Evolutionary conservation across 1,284 basidiomycete genomes (phyloP), one percentile per base, ranked within the genome.

Genomic region (Agaricales sp.): DNA sequence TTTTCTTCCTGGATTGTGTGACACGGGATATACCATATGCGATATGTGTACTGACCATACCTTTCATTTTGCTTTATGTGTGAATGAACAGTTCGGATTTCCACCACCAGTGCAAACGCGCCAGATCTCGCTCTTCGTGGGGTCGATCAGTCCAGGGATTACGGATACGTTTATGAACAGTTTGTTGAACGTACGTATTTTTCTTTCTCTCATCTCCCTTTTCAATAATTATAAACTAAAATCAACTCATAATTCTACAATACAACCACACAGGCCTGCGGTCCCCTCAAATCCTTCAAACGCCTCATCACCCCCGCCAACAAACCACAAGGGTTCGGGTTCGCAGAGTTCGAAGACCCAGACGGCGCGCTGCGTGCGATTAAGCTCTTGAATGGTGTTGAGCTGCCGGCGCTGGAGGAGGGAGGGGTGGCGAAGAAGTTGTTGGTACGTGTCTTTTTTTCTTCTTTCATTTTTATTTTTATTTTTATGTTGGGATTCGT

Each of bases 281-380:
- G 94, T 19, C 77, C 82, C 2, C 71, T 96, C 48, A 81, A 82
- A 52, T 88, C 87, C 2, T 87, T 96, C 67, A 97, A 95, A 59
- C 82, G 92, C 6, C 80, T 94, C 12, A 87, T 88, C 43, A 92
- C 88, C 0, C 87, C 90, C 4, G 84, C 83, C 11, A 91, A 91
- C 55, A 92, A 93, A 63, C 91, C 91, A 2, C 92, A 94, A 67
- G 91, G 91, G 2, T 97, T 97, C 60, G 94, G 92, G 2, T 98
- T 97, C 63, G 92, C 92, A 35, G 87, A 92, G 61, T 96, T 80
- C 59, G 87, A 92, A 61, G 89, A 91, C 51, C 88, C 92, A 16
- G 89, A 93, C 60, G 81, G 86, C 53, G 92, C 93, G 3, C 66
- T 93, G 53, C 76, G 92, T 52, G 90, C 89, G 45, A 71, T 95